Evolutionary conservation across 2,329 filamentous ascomycete species (phyloP).

Genomic region (Eutypa lata): DNA sequence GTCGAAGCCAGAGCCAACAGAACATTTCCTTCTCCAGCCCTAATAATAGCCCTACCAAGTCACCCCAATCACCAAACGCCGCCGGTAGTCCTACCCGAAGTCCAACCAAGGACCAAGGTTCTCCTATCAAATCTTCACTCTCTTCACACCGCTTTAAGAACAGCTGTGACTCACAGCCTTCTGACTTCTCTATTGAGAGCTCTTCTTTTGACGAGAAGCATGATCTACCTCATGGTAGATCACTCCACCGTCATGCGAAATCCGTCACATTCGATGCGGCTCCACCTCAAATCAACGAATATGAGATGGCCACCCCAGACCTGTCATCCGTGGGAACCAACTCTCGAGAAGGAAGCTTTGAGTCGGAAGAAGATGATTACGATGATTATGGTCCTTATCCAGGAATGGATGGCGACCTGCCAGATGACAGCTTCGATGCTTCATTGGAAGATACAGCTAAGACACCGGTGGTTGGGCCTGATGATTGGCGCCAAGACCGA

Average conservation of each 20-base stretch:
- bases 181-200: constrained; percentile 66
- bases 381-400: constrained; percentile 52
- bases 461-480: constrained; percentile 94
- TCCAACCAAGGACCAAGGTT: constrained; percentile 68
- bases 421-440: constrained; percentile 91
- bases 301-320: constrained; percentile 96
- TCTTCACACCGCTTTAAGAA: constrained; percentile 65
- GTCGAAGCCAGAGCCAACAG: constrained; percentile 56
- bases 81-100: constrained; percentile 35
- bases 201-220: constrained; percentile 51
- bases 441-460: constrained; percentile 95
- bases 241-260: constrained; percentile 81
- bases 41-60: constrained; percentile 53
- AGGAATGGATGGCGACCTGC: constrained; percentile 56
- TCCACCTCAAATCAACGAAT: constrained; percentile 93
- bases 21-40: constrained; percentile 55
- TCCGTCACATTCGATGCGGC: constrained; percentile 96
- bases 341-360: constrained; percentile 90
- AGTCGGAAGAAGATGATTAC: constrained; percentile 75
- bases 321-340: constrained; percentile 87
- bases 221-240: constrained; percentile 61
- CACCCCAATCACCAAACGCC: constrained; percentile 17
- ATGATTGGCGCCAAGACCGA: constrained; percentile 84
- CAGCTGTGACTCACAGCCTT: constrained; percentile 66
- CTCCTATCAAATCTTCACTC: constrained; percentile 87